phyloP scores from a whole-genome alignment of 345 rosid species.

The Conringia planisiliqua region DNA sequence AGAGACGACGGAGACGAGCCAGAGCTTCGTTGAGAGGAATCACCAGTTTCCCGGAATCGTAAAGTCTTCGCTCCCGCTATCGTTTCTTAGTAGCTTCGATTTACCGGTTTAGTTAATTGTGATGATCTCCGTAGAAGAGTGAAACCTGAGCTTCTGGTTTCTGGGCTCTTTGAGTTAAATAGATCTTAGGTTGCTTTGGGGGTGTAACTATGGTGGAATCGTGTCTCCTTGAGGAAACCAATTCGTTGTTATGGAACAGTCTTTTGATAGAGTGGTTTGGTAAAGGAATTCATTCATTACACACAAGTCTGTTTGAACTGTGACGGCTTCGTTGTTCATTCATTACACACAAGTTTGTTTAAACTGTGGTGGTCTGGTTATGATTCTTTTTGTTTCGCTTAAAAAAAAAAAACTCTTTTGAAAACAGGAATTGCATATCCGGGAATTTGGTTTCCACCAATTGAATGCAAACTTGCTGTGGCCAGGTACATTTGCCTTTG shows the following conservation, averaged over 20 bases:
- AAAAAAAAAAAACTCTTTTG: neutral
- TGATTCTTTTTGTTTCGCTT: no score
- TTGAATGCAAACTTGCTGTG: conserved; percentile 96
- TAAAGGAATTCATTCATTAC: neutral
- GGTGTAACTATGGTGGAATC: neutral
- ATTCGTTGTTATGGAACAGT: neutral
- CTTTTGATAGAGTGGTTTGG: neutral
- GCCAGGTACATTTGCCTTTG: conserved; percentile 94
- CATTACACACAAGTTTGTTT: no score
- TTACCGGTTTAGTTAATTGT: neutral
- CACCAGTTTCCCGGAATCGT: conserved; percentile 89
- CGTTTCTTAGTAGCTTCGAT: neutral
- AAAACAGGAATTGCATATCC: conserved; percentile 64
- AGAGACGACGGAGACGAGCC: conserved; percentile 40
- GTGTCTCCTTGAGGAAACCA: neutral
- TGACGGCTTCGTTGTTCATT: no score
- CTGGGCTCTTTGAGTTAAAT: neutral
- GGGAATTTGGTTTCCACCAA: conserved; percentile 88
- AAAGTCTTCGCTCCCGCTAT: neutral
- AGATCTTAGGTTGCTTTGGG: conserved; percentile 1
- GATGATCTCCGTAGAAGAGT: neutral
- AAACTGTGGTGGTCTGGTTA: no score
- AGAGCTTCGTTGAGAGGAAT: conserved; percentile 72
- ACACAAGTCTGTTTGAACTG: neutral
- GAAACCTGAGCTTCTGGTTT: neutral